A percentile compares a stretch with the other conserved stretches of the same genome.
These are phyloP conservation scores for Chrysosphaeria jannelii DNA, from an alignment of 2,329 filamentous ascomycete species.

Conservation along the genomic window DNA sequence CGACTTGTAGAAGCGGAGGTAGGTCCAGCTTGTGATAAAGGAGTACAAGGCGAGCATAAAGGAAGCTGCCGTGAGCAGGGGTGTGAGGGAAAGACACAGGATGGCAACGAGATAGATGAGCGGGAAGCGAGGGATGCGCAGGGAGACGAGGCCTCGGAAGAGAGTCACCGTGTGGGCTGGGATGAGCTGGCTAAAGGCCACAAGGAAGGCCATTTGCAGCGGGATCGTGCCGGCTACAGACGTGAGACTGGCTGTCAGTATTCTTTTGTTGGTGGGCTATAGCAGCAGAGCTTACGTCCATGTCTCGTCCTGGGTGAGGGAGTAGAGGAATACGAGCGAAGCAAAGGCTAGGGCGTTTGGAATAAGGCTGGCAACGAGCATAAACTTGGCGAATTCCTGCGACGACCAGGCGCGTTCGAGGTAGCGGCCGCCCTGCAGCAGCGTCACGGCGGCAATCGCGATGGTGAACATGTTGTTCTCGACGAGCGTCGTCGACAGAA, in stretches of 20 bases:
- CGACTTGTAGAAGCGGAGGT: conserved; percentile 79
- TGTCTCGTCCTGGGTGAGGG: conserved; percentile 31
- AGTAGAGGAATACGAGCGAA: conserved; percentile 36
- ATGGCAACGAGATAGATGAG: conserved; percentile 49
- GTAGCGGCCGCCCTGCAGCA: conserved; percentile 84
- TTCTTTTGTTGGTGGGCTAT: too few relatives aligned
- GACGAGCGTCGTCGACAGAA: conserved; percentile 58
- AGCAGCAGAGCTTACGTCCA: conserved; percentile 24
- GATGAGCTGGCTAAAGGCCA: conserved; percentile 90
- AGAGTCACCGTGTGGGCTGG: conserved; percentile 91
- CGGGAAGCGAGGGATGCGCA: conserved; percentile 47
- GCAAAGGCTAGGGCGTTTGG: conserved; percentile 53
- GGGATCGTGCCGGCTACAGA: conserved; percentile 71
- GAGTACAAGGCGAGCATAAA: conserved; percentile 54
- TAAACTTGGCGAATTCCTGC: conserved; percentile 70
- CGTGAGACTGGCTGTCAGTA: conserved; percentile 25
- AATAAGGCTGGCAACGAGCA: conserved; percentile 44
- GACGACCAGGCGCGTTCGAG: conserved; percentile 90
- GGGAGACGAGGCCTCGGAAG: conserved; percentile 61
- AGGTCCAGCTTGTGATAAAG: conserved; percentile 74
- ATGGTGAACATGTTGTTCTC: conserved; percentile 84
- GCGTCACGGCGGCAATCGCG: conserved; percentile 39
- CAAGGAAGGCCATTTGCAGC: conserved; percentile 75
- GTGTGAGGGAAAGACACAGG: conserved; percentile 28
- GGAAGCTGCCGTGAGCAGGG: conserved; percentile 35